Percentiles rank a stretch among this genome's conserved stretches.
These are phyloP conservation scores for Setaria italica DNA, from an alignment of 202 grass and related monocot species.

Conservation along the genomic window DNA sequence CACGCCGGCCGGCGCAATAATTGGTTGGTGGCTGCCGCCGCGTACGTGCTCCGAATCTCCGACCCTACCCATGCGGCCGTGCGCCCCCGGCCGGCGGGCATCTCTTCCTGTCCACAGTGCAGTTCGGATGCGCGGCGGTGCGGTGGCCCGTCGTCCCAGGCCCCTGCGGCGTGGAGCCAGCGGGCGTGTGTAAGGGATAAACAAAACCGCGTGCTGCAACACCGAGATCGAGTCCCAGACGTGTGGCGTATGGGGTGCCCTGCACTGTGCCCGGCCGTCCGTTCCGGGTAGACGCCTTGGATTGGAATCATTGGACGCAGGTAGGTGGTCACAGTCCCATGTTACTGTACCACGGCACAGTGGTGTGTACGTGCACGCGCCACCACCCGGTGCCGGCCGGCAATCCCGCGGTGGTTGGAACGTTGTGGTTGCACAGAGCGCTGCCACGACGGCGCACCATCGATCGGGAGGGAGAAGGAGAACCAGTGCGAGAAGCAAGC, in stretches of 20 bases:
- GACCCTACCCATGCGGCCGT: neutral
- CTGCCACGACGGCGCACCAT: neutral
- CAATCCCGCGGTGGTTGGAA: neutral
- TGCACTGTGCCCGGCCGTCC: neutral
- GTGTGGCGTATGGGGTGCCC: too few species aligned
- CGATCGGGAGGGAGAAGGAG: neutral
- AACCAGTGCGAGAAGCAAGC: neutral
- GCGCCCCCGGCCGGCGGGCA: too few species aligned
- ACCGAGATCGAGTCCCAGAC: too few species aligned
- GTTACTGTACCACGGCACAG: neutral
- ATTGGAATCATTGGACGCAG: neutral
- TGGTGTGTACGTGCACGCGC: neutral
- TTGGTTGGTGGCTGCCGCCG: neutral
- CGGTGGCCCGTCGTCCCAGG: too few species aligned
- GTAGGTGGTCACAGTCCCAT: neutral
- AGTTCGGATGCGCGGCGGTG: too few species aligned
- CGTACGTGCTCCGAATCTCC: neutral
- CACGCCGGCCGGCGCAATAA: neutral
- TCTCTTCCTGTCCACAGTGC: too few species aligned
- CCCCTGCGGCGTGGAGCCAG: too few species aligned
- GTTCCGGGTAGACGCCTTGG: neutral
- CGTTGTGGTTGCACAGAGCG: slow-evolving; percentile 3
- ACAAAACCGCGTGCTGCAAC: too few species aligned
- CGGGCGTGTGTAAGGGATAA: neutral
- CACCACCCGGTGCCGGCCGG: neutral